Evolutionary conservation across 495 filamentous ascomycete genomes (phyloP).

Genomic region (Thermothielavioides terrestris): DNA sequence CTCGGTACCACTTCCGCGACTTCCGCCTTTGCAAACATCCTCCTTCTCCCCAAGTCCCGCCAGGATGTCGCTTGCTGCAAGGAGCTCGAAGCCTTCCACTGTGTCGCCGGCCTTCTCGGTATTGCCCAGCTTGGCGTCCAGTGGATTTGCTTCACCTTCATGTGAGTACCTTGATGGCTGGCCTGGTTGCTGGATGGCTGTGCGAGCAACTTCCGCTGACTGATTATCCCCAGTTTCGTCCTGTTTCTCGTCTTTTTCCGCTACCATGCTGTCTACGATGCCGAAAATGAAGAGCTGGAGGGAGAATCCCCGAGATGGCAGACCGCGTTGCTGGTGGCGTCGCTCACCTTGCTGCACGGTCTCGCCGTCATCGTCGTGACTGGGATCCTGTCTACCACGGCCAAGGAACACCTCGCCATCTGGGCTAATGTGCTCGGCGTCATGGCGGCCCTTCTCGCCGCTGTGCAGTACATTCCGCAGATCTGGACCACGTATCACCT

Average conservation of each 20-base stretch:
- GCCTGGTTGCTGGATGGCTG: too few relatives aligned
- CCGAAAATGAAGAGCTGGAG: constrained; percentile 24
- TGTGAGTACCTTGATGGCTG: constrained; percentile 48
- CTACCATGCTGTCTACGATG: constrained; percentile 50
- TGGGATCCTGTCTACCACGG: constrained; percentile 48
- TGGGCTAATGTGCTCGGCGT: constrained; percentile 85
- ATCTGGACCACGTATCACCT: constrained; percentile 82
- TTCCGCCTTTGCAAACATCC: constrained; percentile 81
- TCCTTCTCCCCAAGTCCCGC: constrained; percentile 67
- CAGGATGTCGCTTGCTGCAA: constrained; percentile 78
- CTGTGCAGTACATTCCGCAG: constrained; percentile 89
- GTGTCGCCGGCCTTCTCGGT: constrained; percentile 74
- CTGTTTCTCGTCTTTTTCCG: constrained; percentile 80
- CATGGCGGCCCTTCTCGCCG: constrained; percentile 66
- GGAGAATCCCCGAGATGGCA: constrained; percentile 53
- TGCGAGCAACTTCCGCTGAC: neutral
- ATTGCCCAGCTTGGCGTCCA: constrained; percentile 85
- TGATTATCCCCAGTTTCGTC: constrained; percentile 50
- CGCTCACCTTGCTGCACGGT: constrained; percentile 62
- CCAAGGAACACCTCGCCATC: constrained; percentile 48
- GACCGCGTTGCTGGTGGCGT: constrained; percentile 64
- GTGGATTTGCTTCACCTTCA: constrained; percentile 83
- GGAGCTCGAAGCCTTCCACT: constrained; percentile 70
- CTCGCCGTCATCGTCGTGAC: constrained; percentile 58
- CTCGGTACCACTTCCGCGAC: constrained; percentile 84